phyloP scores from a whole-genome alignment of 495 filamentous ascomycete species.

The Xylaria scruposa region DNA sequence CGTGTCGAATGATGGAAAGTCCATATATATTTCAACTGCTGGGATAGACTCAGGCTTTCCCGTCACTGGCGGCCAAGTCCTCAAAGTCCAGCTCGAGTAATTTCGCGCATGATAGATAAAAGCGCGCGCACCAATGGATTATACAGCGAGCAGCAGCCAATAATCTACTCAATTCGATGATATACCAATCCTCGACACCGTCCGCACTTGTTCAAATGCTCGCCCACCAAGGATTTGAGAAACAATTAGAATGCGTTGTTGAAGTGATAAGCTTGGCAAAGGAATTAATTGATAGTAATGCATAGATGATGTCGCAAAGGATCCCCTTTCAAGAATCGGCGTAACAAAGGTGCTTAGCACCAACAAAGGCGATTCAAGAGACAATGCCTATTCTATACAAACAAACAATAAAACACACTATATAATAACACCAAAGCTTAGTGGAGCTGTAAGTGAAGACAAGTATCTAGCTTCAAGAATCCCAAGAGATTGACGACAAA shows the following conservation, averaged over 20 bases:
- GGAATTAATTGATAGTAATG: background rate
- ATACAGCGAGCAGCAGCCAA: background rate
- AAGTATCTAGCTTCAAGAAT: background rate
- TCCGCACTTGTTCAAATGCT: background rate
- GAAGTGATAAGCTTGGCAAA: background rate
- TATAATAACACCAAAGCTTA: background rate
- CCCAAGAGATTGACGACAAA: background rate
- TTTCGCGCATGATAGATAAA: background rate
- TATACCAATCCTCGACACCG: background rate
- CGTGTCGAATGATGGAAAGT: constrained; percentile 29
- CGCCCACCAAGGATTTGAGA: background rate
- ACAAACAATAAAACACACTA: background rate
- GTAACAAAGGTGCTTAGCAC: background rate
- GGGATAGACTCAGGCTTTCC: constrained; percentile 22
- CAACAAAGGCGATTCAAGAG: constrained; percentile 1
- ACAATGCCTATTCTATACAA: background rate
- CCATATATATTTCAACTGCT: constrained; percentile 35
- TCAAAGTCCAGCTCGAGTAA: constrained; percentile 6
- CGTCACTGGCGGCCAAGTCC: constrained; percentile 22
- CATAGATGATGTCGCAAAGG: background rate
- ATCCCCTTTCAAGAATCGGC: background rate
- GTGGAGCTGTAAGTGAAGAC: background rate
- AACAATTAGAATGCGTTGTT: background rate
- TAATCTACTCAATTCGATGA: background rate
- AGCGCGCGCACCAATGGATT: background rate